Conservation (phyloP, 805 yeast genomes). For the Saturnispora saitoi region DNA sequence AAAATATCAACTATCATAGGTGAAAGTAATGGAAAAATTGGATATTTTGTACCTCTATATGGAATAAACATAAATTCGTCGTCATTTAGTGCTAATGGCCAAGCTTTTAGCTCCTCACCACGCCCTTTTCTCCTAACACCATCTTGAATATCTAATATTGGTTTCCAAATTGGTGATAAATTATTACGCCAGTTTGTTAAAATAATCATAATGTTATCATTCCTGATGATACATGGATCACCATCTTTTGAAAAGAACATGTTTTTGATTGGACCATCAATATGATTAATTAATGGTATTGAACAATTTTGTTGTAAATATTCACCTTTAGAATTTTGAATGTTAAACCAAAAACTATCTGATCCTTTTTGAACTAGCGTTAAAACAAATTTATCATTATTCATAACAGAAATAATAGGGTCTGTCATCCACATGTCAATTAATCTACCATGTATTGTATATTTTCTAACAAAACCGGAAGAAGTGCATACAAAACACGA, state of each 20-base stretch:
- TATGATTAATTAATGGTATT: slow-evolving; percentile 30
- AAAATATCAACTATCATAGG: slow-evolving; percentile 69
- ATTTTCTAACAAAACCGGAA: slow-evolving; percentile 63
- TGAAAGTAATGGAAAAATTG: slow-evolving; percentile 76
- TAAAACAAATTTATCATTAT: slow-evolving; percentile 49
- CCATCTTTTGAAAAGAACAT: slow-evolving; percentile 82
- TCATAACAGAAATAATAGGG: slow-evolving; percentile 67
- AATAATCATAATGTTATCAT: slow-evolving; percentile 61
- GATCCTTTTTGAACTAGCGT: slow-evolving; percentile 28
- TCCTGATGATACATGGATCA: slow-evolving; percentile 85
- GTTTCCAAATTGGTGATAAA: slow-evolving; percentile 79
- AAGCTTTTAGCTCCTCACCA: slow-evolving; percentile 57
- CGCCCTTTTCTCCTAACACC: slow-evolving; percentile 44
- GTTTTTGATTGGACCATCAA: slow-evolving; percentile 37
- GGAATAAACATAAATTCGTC: slow-evolving; percentile 69
- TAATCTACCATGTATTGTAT: slow-evolving; percentile 67
- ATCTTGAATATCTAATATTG: slow-evolving; percentile 56
- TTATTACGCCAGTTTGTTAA: slow-evolving; percentile 67
- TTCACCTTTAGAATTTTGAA: slow-evolving; percentile 31
- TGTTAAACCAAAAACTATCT: slow-evolving; percentile 18
- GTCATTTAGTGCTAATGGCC: slow-evolving; percentile 79
- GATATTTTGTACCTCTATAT: slow-evolving; percentile 63
- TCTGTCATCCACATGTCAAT: slow-evolving; percentile 57
- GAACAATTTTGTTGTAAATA: slow-evolving; percentile 36
- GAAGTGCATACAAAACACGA: slow-evolving; percentile 64